A percentile compares a stretch with the other conserved stretches of the same genome.
Evolutionary conservation across 2,329 filamentous ascomycete genomes (phyloP).

Genomic region (Pestalotiopsis sp.): DNA sequence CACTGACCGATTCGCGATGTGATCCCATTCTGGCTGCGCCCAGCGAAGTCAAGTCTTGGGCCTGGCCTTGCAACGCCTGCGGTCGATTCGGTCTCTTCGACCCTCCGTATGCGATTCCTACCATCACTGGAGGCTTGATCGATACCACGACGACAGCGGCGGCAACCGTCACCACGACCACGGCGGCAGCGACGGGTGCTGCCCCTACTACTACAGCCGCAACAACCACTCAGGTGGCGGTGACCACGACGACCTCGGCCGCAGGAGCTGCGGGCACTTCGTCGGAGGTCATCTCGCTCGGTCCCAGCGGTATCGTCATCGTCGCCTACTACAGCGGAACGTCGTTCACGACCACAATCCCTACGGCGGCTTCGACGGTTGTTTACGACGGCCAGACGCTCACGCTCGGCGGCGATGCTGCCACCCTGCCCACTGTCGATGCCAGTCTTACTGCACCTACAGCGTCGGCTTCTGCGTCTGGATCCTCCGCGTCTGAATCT

Average conservation of each 20-base stretch:
- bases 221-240: background rate
- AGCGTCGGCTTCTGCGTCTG: background rate
- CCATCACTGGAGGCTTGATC: slow-evolving; percentile 30
- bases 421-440: slow-evolving; percentile 13
- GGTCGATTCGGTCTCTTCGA: slow-evolving; percentile 41
- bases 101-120: slow-evolving; percentile 41
- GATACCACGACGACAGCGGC: slow-evolving; percentile 21
- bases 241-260: background rate
- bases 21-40: slow-evolving; percentile 38
- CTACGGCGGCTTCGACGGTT: slow-evolving; percentile 11
- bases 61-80: slow-evolving; percentile 38
- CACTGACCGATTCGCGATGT: slow-evolving; percentile 31
- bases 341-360: slow-evolving; percentile 14
- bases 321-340: slow-evolving; percentile 17
- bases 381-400: background rate
- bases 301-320: slow-evolving; percentile 14
- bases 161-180: slow-evolving; percentile 18
- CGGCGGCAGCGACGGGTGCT: slow-evolving; percentile 18
- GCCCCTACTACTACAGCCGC: slow-evolving; percentile 13
- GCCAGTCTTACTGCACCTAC: background rate
- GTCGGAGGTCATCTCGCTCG: slow-evolving; percentile 2
- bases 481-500: background rate
- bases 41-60: slow-evolving; percentile 33
- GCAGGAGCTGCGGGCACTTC: background rate
- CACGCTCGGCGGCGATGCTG: slow-evolving; percentile 11